phyloP scores from a whole-genome alignment of 768 basidiomycete genomes.

The Leccinum subgranulosum region DNA sequence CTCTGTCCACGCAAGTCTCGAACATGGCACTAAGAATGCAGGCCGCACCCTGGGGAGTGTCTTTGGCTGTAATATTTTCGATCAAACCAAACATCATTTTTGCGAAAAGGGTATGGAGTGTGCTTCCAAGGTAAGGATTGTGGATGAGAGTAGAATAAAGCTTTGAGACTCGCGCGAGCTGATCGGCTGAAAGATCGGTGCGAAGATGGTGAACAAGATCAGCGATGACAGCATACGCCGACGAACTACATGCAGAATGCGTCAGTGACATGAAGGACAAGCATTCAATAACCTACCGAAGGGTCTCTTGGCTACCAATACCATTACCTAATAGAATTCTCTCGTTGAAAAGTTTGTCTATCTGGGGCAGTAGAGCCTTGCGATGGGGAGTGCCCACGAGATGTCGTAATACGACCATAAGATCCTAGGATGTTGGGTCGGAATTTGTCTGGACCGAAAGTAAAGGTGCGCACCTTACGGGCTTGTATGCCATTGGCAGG shows the following conservation, averaged over 20 bases:
- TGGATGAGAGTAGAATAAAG: constrained; percentile 88
- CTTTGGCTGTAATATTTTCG: constrained; percentile 78
- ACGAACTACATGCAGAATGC: constrained; percentile 50
- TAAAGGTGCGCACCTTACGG: constrained; percentile 57
- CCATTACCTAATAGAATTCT: constrained; percentile 83
- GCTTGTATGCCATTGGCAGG: constrained; percentile 80
- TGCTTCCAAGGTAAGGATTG: constrained; percentile 75
- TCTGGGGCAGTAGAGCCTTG: constrained; percentile 71
- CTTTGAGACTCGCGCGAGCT: constrained; percentile 75
- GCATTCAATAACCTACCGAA: constrained; percentile 49
- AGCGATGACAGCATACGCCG: constrained; percentile 84
- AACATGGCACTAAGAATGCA: constrained; percentile 73
- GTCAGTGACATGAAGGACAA: not conserved
- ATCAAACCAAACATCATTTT: constrained; percentile 91
- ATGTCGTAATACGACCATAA: constrained; percentile 91
- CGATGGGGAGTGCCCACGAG: constrained; percentile 77
- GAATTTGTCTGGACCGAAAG: not conserved
- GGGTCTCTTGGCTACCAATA: constrained; percentile 79
- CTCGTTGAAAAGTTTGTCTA: constrained; percentile 91
- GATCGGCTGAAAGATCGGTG: constrained; percentile 70
- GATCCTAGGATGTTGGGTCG: constrained; percentile 51
- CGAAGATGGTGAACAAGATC: constrained; percentile 94
- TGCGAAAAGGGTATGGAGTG: constrained; percentile 84
- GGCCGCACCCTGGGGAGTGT: constrained; percentile 63
- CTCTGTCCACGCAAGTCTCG: constrained; percentile 78